Evolutionary conservation across 345 rosid genomes (phyloP), one percentile per base, ranked within the genome.

Genomic region (Ceriops decandra): DNA sequence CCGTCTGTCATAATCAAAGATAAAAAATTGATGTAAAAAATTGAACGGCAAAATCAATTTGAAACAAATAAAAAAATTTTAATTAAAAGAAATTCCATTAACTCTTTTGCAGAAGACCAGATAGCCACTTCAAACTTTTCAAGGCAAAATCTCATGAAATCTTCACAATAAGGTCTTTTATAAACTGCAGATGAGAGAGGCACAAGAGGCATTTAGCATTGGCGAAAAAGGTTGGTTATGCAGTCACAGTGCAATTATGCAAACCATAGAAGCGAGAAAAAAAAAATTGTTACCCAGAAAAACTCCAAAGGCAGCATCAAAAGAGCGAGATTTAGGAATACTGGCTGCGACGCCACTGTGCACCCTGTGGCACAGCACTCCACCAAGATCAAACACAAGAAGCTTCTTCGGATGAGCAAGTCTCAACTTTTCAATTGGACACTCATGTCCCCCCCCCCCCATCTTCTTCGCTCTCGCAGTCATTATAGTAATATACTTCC

Each of bases 1-100:
- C 36, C 52, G 28, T 70, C 78, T 78, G 64, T 52, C 57, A 33
- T 27, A 17, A 28, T 52, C 10, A 5, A 49, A 49, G 26, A 64
- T 8, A 8, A 64, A 64, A 27, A 8, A 33, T 26, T 27, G 27
- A 10, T 16, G 7, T 24, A 6, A 4, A 10, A 49, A 49, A 0
- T 53, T 15, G 28, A 47, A 46, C 22, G 26, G 6, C 52, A 19
- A 7, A 63, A 9, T 16, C 30, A 49, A 49, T 2, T n/a, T 32
- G 16, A 65, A 20, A 27, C 5, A 4, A 64, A 31, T 28, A 4
- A 20, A 2, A 60, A 1, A 20, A 60, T 3, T 60, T 60, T 33
- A 32, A 60, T 4, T 11, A 20, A 61, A 61, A 7, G 0, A 11
- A 38, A 9, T 36, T 9, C 17, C 47, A 3, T 7, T 6, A 11